Conservation (phyloP, 371 early-diverging fungal genomes). For the Globomyces sp. region DNA sequence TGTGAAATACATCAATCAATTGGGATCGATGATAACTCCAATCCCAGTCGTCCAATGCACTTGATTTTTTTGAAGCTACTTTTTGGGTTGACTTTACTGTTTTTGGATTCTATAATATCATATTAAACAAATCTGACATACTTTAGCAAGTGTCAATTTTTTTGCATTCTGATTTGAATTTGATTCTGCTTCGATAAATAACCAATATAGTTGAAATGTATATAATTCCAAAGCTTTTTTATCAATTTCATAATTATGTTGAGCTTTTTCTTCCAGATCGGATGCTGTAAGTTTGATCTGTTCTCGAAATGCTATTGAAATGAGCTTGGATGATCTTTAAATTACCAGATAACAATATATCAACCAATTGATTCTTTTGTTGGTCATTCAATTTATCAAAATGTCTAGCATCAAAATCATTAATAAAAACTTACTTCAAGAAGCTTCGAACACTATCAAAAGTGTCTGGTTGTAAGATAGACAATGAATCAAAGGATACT, state of each 20-base stretch:
- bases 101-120: slow-evolving; percentile 8
- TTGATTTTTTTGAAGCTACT: neutral
- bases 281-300: slow-evolving; percentile 18
- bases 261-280: slow-evolving; percentile 62
- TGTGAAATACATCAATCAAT: slow-evolving; percentile 55
- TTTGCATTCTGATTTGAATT: slow-evolving; percentile 33
- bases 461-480: slow-evolving; percentile 51
- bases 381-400: neutral
- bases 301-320: slow-evolving; percentile 27
- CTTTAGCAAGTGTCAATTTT: neutral
- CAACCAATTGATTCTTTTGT: neutral
- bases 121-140: slow-evolving; percentile 21
- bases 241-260: slow-evolving; percentile 65
- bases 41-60: slow-evolving; percentile 7
- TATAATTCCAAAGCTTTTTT: slow-evolving; percentile 68
- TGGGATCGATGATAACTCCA: slow-evolving; percentile 36
- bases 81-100: neutral
- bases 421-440: slow-evolving; percentile 58
- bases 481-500: slow-evolving; percentile 58
- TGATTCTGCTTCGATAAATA: slow-evolving; percentile 59
- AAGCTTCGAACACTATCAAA: slow-evolving; percentile 70
- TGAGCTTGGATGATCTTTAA: slow-evolving; percentile 38
- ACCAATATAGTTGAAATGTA: slow-evolving; percentile 73
- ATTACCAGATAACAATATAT: slow-evolving; percentile 2
- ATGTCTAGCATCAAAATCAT: neutral